Evolutionary conservation across 73 alveolate genomes (phyloP).

Genomic region (Paramecium primaurelia): DNA sequence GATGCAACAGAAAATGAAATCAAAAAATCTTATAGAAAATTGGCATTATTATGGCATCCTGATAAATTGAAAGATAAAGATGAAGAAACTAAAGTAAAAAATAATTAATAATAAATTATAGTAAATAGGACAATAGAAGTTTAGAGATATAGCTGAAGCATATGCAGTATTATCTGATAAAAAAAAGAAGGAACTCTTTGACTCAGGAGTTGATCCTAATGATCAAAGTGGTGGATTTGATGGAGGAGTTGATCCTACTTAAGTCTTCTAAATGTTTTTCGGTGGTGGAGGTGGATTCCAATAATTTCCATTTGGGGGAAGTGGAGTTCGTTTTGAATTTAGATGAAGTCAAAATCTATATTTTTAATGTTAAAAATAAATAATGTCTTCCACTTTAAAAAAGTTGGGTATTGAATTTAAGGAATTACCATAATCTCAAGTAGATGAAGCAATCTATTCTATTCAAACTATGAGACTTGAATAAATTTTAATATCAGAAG

Average conservation of each 20-base stretch:
- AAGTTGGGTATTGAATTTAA: not conserved
- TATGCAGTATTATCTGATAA: conserved; percentile 92
- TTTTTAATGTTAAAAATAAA: not conserved
- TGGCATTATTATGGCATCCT: conserved; percentile 94
- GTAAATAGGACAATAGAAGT: conserved; percentile 88
- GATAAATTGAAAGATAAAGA: conserved; percentile 83
- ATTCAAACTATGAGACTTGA: not conserved
- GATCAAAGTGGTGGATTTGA: conserved; percentile 78
- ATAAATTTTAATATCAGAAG: not conserved
- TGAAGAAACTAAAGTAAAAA: conserved; percentile 64
- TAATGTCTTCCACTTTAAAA: not conserved
- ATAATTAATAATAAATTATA: not conserved
- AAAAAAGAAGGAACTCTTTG: conserved; percentile 82
- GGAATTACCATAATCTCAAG: not conserved
- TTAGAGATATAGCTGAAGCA: conserved; percentile 95
- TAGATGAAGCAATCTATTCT: not conserved
- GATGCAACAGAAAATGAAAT: conserved; percentile 88
- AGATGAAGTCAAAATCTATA: conserved; percentile 33
- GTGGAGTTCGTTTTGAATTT: conserved; percentile 22
- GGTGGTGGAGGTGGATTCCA: conserved; percentile 93
- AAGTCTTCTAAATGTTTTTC: conserved; percentile 92
- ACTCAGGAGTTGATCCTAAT: conserved; percentile 89
- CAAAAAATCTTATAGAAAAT: conserved; percentile 90
- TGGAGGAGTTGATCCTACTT: conserved; percentile 88
- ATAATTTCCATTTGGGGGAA: not conserved